Conservation (phyloP, 345 rosid species). For the Heritiera littoralis region DNA sequence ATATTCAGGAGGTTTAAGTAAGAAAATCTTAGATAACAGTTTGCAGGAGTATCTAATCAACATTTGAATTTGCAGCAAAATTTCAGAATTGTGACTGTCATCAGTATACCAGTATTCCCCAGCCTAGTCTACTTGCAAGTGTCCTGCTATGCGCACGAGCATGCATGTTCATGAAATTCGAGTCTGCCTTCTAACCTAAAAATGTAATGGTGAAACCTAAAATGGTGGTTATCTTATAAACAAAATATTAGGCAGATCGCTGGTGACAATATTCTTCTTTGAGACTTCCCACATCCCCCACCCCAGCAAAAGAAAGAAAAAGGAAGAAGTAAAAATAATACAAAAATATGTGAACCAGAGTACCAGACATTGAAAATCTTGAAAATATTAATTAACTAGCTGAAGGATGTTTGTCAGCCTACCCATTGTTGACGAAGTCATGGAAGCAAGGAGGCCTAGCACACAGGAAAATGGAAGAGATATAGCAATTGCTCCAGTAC, state of each 20-base stretch:
- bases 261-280: neutral
- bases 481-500: slow-evolving; percentile 80
- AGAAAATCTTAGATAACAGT: slow-evolving; percentile 13
- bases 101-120: neutral
- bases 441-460: slow-evolving; percentile 77
- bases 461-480: slow-evolving; percentile 93
- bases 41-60: neutral
- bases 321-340: neutral
- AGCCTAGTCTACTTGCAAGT: neutral
- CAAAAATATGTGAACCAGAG: neutral
- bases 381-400: neutral
- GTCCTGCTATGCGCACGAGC: neutral
- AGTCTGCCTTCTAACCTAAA: neutral
- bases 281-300: neutral
- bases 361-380: neutral
- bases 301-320: neutral
- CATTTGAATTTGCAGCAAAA: neutral
- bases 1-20: slow-evolving; percentile 17
- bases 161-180: neutral
- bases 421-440: slow-evolving; percentile 96
- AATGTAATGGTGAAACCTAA: neutral
- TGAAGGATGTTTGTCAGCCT: slow-evolving; percentile 23
- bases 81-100: neutral
- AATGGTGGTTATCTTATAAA: neutral
- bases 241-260: neutral